Evolutionary conservation across 495 filamentous ascomycete species (phyloP).

Genomic region (Letharia lupina): DNA sequence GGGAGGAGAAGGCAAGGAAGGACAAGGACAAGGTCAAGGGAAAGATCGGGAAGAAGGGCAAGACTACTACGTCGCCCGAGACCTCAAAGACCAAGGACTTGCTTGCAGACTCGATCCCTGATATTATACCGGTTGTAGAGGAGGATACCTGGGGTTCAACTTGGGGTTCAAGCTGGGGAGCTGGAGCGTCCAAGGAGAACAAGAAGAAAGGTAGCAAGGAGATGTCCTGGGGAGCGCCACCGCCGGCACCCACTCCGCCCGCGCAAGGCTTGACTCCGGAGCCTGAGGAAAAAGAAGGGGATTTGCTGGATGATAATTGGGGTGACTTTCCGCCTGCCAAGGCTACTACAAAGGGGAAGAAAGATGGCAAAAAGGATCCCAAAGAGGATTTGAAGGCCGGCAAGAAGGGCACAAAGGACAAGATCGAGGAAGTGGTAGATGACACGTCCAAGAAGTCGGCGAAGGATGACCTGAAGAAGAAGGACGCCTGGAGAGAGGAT

Average conservation of each 20-base stretch:
- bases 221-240: slow-evolving; percentile 39
- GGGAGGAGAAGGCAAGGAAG: slow-evolving; percentile 21
- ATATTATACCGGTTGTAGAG: slow-evolving; percentile 10
- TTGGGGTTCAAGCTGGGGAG: slow-evolving; percentile 22
- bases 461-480: slow-evolving; percentile 16
- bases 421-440: slow-evolving; percentile 25
- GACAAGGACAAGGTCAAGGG: slow-evolving; percentile 29
- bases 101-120: slow-evolving; percentile 24
- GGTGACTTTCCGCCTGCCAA: slow-evolving; percentile 29
- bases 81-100: slow-evolving; percentile 24
- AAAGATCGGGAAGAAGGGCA: slow-evolving; percentile 27
- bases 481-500: slow-evolving; percentile 26
- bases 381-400: slow-evolving; percentile 18
- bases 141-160: slow-evolving; percentile 21
- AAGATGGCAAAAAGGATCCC: slow-evolving; percentile 31
- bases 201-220: slow-evolving; percentile 37
- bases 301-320: slow-evolving; percentile 34
- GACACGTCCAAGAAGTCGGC: slow-evolving; percentile 22
- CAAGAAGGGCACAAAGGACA: slow-evolving; percentile 23
- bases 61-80: slow-evolving; percentile 16
- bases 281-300: slow-evolving; percentile 31
- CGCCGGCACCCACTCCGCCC: slow-evolving; percentile 44
- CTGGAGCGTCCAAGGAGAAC: slow-evolving; percentile 23
- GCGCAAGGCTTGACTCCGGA: slow-evolving; percentile 41
- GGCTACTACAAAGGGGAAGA: slow-evolving; percentile 29